phyloP scores from a whole-genome alignment of 106 monocot genomes.

The Triglochin maritima region DNA sequence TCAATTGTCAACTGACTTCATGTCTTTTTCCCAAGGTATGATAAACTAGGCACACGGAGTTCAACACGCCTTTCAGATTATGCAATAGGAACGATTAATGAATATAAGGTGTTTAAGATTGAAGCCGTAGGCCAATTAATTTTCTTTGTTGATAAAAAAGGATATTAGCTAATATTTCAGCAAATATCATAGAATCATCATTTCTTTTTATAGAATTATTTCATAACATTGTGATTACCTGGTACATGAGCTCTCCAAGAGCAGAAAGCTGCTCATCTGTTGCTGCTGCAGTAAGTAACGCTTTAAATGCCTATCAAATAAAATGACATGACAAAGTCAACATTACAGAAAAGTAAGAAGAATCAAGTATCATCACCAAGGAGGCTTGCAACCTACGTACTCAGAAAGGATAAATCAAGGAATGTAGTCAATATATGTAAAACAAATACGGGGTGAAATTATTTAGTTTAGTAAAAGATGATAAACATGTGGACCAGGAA shows the following conservation, averaged over 20 bases:
- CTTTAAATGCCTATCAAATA: constrained; percentile 56
- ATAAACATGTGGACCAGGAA: neutral
- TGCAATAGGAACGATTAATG: neutral
- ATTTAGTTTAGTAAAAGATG: neutral
- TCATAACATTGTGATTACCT: constrained; percentile 30
- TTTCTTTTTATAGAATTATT: neutral
- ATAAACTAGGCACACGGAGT: no score
- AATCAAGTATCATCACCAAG: neutral
- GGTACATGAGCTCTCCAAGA: constrained; percentile 96
- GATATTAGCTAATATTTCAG: neutral
- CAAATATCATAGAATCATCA: neutral
- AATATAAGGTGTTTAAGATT: neutral
- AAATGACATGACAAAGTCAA: constrained; percentile 1
- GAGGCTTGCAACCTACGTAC: neutral
- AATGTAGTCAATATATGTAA: neutral
- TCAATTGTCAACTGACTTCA: no score
- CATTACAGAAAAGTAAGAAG: neutral
- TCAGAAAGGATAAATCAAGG: neutral
- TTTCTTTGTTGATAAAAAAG: neutral
- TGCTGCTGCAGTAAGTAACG: constrained; percentile 63
- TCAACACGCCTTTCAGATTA: no score
- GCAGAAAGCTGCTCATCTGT: constrained; percentile 47
- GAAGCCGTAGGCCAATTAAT: neutral
- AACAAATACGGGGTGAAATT: no score
- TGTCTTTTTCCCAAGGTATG: no score